Evolutionary conservation across 805 yeast species (phyloP), one percentile per base, ranked within the genome.

Genomic region (Saturnispora dispora): DNA sequence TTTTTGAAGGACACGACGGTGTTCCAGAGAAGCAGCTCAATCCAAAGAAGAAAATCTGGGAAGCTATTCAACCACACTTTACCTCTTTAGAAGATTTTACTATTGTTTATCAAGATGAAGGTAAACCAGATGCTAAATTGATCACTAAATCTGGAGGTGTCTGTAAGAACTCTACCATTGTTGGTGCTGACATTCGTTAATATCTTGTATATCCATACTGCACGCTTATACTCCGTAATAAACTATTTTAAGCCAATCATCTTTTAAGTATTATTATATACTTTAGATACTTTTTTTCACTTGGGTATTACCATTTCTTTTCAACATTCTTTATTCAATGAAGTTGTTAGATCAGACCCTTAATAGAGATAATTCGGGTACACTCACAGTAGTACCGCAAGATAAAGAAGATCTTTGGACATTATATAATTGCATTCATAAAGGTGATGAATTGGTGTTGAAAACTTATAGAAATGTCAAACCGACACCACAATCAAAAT

Each of bases 11-110:
- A 53, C 89, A 74, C 68, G 85, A 88, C 63, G 87, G 88, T 58
- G 82, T 79, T 51, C 98, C 99, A 58, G 95, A 89, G 71, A 80
- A 87, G 63, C 91, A 83, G 64, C 76, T 93, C 71, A 91, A 91
- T 74, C 98, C 99, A 62, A 93, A 93, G 83, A 93, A 93, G 85
- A 93, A 93, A 79, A 76, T 90, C 56, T 93, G 96, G 95, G 99
- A 93, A 77, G 78, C 90, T 49, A 75, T 86, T 57, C 99, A 93
- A 76, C 98, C 97, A 48, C 75, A 77, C 54, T 90, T 93, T 76
- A 74, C 91, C 52, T 91, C 98, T 30, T 81, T 75, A 58, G 93
- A 81, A 40, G 71, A 73, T 46, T 76, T 82, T 53, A 86, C 86
- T 64, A 96, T 91, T 42, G 77, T 87, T 55, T 91, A 79, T 76